phyloP scores from a whole-genome alignment of 176 grass and related monocot species.

The Avena sativa region DNA sequence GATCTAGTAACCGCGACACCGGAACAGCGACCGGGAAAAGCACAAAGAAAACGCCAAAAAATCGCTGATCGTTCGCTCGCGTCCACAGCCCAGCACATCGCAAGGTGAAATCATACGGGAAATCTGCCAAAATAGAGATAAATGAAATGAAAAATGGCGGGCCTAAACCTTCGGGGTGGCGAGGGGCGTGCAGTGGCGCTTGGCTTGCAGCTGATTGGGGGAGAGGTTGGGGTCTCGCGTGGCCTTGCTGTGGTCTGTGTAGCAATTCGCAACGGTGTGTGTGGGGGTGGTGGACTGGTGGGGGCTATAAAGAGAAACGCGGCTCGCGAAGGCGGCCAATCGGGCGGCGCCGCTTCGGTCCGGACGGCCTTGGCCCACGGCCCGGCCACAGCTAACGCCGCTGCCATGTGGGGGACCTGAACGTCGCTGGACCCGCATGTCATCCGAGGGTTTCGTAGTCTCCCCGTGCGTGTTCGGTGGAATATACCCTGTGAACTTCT shows the following conservation, averaged over 20 bases:
- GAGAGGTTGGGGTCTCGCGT: background rate
- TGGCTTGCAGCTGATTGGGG: constrained; percentile 12
- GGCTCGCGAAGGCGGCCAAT: background rate
- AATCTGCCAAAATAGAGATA: background rate
- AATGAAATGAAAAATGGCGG: background rate
- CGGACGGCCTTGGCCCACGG: no score
- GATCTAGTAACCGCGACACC: constrained; percentile 18
- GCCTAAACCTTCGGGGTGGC: constrained; percentile 34
- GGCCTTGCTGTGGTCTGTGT: background rate
- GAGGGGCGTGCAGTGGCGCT: background rate
- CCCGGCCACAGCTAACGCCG: background rate
- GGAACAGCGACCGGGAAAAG: background rate
- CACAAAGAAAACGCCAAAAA: background rate
- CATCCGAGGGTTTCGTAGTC: background rate
- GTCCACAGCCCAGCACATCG: background rate
- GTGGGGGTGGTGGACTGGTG: background rate
- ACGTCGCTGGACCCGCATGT: background rate
- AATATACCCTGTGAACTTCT: background rate
- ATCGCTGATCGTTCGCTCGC: background rate
- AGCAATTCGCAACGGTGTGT: background rate
- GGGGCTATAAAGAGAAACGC: background rate
- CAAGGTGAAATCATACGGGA: background rate
- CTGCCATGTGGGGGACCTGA: background rate
- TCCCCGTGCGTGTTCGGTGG: background rate
- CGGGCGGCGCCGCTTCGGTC: background rate